phyloP scores from a whole-genome alignment of 371 early-diverging fungal species.

The Apophysomyces variabilis region DNA sequence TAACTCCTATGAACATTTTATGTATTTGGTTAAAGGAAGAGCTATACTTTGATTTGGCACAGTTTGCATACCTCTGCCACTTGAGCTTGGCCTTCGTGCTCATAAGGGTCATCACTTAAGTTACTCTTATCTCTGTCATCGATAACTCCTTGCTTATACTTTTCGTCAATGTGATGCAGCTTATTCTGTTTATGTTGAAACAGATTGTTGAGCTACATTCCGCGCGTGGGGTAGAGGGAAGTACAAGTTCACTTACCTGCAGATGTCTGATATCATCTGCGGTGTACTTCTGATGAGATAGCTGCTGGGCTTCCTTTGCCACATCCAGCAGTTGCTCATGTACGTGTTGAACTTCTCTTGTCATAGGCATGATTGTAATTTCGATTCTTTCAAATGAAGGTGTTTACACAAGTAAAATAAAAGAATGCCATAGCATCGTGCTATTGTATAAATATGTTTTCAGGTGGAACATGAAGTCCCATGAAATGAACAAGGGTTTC shows the following conservation, averaged over 20 bases:
- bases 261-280: conserved; percentile 38
- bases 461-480: neutral
- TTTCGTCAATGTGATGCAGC: conserved; percentile 32
- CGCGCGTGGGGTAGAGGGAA: neutral
- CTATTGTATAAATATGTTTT: neutral
- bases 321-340: conserved; percentile 47
- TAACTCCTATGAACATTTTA: conserved; percentile 15
- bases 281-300: conserved; percentile 35
- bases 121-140: conserved; percentile 22
- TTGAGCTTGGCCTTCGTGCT: conserved; percentile 46
- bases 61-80: conserved; percentile 30
- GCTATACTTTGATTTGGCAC: neutral
- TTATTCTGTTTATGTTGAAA: conserved; percentile 22
- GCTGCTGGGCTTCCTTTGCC: conserved; percentile 38
- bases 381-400: neutral
- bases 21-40: neutral
- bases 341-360: conserved; percentile 31
- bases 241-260: conserved; percentile 22
- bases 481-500: conserved; percentile 1
- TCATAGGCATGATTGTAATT: neutral
- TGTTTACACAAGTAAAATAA: neutral
- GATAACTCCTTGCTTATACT: conserved; percentile 28
- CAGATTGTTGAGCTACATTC: conserved; percentile 8
- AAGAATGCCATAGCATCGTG: neutral
- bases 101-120: conserved; percentile 35